Conservation (phyloP, 257 asterid species). For the Plantago ovata region DNA sequence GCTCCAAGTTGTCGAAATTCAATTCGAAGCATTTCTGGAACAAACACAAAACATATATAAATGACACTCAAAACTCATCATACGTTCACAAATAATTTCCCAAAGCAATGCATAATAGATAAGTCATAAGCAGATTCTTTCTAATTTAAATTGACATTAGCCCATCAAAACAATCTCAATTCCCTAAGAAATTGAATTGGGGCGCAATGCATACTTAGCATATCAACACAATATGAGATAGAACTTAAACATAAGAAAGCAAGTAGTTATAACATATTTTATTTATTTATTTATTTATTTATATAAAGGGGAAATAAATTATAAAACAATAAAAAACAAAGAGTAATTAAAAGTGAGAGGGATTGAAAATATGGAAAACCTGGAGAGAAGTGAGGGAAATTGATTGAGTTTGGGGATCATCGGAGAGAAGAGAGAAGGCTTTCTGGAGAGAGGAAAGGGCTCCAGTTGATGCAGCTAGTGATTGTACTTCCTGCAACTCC, state of each 20-base stretch:
- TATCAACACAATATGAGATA: too few species aligned
- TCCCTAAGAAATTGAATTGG: too few species aligned
- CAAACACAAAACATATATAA: constrained; percentile 1
- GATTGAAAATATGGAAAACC: constrained; percentile 43
- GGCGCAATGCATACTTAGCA: too few species aligned
- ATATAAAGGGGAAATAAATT: too few species aligned
- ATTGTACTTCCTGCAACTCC: constrained; percentile 62
- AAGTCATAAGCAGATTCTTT: not conserved
- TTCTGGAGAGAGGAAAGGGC: constrained; percentile 64
- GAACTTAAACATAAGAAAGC: too few species aligned
- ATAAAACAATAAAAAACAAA: not conserved
- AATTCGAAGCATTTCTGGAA: constrained; percentile 74
- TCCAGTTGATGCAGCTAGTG: constrained; percentile 84
- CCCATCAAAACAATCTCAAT: too few species aligned
- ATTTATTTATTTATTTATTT: too few species aligned
- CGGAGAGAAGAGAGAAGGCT: constrained; percentile 64
- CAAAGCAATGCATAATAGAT: not conserved
- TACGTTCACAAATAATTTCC: not conserved
- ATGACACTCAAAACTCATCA: not conserved
- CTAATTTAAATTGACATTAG: too few species aligned
- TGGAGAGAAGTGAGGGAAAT: constrained; percentile 58
- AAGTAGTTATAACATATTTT: too few species aligned
- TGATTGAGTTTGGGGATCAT: constrained; percentile 57
- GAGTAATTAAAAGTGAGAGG: not conserved
- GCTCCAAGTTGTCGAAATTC: constrained; percentile 32